Percentiles rank a stretch among this genome's conserved stretches.
phyloP scores from a whole-genome alignment of 768 basidiomycete species.

The Calvatia gigantea region DNA sequence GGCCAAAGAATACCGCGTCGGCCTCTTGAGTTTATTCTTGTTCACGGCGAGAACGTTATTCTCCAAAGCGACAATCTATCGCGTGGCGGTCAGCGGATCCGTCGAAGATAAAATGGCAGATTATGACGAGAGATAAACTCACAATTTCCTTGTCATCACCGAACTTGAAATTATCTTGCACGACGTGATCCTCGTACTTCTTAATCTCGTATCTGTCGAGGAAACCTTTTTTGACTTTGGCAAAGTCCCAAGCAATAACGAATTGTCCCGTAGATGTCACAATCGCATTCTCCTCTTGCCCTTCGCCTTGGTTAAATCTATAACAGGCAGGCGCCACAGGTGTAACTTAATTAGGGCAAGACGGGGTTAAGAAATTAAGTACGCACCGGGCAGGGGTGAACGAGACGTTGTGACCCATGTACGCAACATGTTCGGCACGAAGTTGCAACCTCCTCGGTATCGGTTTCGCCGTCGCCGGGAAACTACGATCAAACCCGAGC shows the following conservation, averaged over 20 bases:
- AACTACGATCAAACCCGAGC: conserved; percentile 89
- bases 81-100: background rate
- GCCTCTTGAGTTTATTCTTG: conserved; percentile 88
- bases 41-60: conserved; percentile 93
- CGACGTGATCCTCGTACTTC: conserved; percentile 90
- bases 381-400: conserved; percentile 92
- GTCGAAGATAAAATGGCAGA: background rate
- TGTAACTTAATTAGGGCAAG: background rate
- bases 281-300: conserved; percentile 89
- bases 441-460: conserved; percentile 85
- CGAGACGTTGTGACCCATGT: conserved; percentile 82
- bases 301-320: conserved; percentile 92
- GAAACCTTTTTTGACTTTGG: conserved; percentile 89
- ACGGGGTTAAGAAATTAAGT: background rate
- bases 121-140: conserved; percentile 28
- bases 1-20: conserved; percentile 70
- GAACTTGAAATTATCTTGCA: conserved; percentile 97
- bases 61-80: conserved; percentile 90
- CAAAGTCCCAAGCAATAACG: conserved; percentile 97
- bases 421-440: conserved; percentile 88
- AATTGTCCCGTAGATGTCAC: conserved; percentile 91
- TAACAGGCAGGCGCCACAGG: conserved; percentile 1
- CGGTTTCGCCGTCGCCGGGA: conserved; percentile 93
- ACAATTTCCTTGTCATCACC: conserved; percentile 97
- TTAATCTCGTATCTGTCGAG: conserved; percentile 95